A percentile compares a stretch with the other conserved stretches of the same genome.
Conservation (phyloP, 768 basidiomycete genomes). For the Termitomyces bulborhizus region DNA sequence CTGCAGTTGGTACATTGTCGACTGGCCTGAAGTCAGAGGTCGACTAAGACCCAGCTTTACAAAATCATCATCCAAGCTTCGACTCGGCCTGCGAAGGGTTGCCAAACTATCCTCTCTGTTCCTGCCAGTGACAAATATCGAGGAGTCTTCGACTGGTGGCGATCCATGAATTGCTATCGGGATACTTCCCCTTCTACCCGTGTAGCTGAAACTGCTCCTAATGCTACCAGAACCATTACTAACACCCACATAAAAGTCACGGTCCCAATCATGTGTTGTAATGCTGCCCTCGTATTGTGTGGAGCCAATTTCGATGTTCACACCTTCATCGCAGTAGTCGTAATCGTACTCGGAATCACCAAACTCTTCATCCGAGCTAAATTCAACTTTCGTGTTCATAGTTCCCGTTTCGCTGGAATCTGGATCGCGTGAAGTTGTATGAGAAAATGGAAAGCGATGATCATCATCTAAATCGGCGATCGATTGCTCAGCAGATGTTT, state of each 20-base stretch:
- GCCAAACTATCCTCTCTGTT: slow-evolving; percentile 53
- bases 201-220: slow-evolving; percentile 11
- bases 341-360: slow-evolving; percentile 30
- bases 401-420: slow-evolving; percentile 20
- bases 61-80: slow-evolving; percentile 49
- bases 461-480: slow-evolving; percentile 32
- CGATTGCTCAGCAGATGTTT: slow-evolving; percentile 29
- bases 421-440: slow-evolving; percentile 16
- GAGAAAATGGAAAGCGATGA: slow-evolving; percentile 26
- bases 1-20: slow-evolving; percentile 11
- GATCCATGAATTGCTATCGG: slow-evolving; percentile 55
- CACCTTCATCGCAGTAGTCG: slow-evolving; percentile 29
- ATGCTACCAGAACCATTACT: slow-evolving; percentile 19
- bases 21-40: not conserved
- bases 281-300: slow-evolving; percentile 28
- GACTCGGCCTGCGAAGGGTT: slow-evolving; percentile 56
- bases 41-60: slow-evolving; percentile 5
- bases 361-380: slow-evolving; percentile 44
- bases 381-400: slow-evolving; percentile 27
- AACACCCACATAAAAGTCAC: slow-evolving; percentile 16
- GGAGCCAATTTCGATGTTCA: slow-evolving; percentile 34
- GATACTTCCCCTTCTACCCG: slow-evolving; percentile 44
- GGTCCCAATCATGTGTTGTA: slow-evolving; percentile 16
- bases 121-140: slow-evolving; percentile 22
- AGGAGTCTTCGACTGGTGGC: slow-evolving; percentile 12